Evolutionary conservation across 2,329 filamentous ascomycete genomes (phyloP), one percentile per base, ranked within the genome.

Genomic region (Juglanconis sp.): DNA sequence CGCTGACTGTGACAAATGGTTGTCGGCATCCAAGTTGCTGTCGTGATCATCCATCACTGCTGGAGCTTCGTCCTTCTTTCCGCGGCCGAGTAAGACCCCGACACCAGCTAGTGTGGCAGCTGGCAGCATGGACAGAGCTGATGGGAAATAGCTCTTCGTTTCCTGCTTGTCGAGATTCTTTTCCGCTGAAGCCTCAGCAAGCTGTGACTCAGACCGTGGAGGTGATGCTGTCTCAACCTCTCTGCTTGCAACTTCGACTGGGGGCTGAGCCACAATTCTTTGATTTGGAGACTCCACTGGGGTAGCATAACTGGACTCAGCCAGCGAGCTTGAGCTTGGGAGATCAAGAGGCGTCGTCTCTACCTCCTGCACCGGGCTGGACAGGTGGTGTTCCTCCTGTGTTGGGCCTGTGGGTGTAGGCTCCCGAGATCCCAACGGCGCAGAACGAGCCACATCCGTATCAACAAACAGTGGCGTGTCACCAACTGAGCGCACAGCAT

Each of bases 381-480:
- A 51, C 40, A 56, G 46, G 4, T 15, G 34, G 32, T 49, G 47
- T 11, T 49, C 58, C 15, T 40, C 5, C 31, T 58, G 52, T 30
- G 24, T 30, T 15, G 57, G 42, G 8, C 36, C 54, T 9, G 13
- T 90, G 1, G 90, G 89, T 1, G 89, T 92, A 0, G 82, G 81
- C 68, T 91, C 84, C 65, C 86, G 78, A 5, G 87, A 90, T 49
- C 80, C 87, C 8, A 86, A 74, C 34, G 81, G 69, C 53, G 87
- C 82, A 8, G 75, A 62, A 31, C 71, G 30, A 30, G 68, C 62
- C 34, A 71, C 30, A 13, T 68, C 68, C 11, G 79, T 82, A 55
- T 81, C 73, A 58, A 81, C 73, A 5, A 71, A 72, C 34, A 82
- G 72, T 36, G 57, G 57, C 3, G 24, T 24, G n/a, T 31, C 46